A percentile compares a stretch with the other conserved stretches of the same genome.
Evolutionary conservation across 805 yeast genomes (phyloP).

Genomic region (Wickerhamomyces hampshirensis): DNA sequence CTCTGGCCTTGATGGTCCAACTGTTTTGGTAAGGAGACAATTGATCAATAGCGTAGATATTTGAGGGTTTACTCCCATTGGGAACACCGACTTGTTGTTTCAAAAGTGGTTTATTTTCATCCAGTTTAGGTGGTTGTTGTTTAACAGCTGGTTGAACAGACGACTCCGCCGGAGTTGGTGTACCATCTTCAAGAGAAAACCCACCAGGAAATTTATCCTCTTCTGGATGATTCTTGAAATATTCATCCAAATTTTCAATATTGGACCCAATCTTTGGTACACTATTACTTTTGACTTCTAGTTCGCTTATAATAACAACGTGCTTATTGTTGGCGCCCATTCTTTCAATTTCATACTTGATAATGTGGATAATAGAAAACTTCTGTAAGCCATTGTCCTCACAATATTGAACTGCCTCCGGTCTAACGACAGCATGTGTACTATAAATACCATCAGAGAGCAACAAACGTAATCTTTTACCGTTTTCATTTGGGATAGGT

Average conservation of each 20-base stretch:
- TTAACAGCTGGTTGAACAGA: slow-evolving; percentile 11
- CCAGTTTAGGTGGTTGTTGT: neutral
- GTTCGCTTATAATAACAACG: slow-evolving; percentile 23
- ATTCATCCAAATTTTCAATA: slow-evolving; percentile 47
- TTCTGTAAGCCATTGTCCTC: slow-evolving; percentile 43
- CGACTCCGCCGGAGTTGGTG: slow-evolving; percentile 20
- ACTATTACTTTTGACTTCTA: slow-evolving; percentile 28
- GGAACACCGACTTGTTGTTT: slow-evolving; percentile 11
- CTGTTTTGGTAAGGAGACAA: slow-evolving; percentile 85
- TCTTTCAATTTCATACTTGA: slow-evolving; percentile 35
- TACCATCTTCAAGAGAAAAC: slow-evolving; percentile 15
- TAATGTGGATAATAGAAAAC: slow-evolving; percentile 36
- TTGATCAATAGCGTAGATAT: slow-evolving; percentile 72
- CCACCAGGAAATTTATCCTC: slow-evolving; percentile 32
- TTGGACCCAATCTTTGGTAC: slow-evolving; percentile 35
- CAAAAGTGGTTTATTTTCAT: neutral
- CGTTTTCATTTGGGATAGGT: slow-evolving; percentile 34
- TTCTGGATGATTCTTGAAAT: slow-evolving; percentile 54
- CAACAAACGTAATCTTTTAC: slow-evolving; percentile 40
- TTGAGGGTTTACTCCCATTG: slow-evolving; percentile 28
- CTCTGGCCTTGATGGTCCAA: slow-evolving; percentile 94
- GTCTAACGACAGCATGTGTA: slow-evolving; percentile 50
- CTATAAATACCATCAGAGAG: slow-evolving; percentile 48
- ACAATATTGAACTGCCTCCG: slow-evolving; percentile 40
- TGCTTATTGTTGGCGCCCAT: slow-evolving; percentile 32